Evolutionary conservation across 768 basidiomycete genomes (phyloP), one percentile per base, ranked within the genome.

Genomic region (Lactarius akahatsu): DNA sequence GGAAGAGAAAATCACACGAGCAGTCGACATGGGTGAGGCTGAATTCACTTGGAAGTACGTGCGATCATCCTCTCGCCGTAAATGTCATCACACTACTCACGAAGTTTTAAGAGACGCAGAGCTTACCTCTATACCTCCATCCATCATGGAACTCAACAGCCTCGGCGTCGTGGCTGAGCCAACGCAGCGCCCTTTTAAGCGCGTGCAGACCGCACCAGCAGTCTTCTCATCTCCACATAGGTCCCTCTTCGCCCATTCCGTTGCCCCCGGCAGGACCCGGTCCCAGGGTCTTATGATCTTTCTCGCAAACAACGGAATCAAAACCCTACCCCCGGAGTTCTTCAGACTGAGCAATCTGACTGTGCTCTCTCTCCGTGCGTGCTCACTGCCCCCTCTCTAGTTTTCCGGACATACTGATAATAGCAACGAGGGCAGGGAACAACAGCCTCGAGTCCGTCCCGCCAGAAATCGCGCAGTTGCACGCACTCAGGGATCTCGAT

Each of bases 271-370:
- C 40, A 50, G 52, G 18, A 55, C 62, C n/a, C 50, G 41, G 20
- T 55, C 62, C 15, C 57, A 63, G 9, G 69, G 67, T 30, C 28
- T 70, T 47, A 58, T 69, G 67, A 26, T 70, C 20, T 70, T 69
- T 40, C 45, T 70, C 11, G 69, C 68, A 6, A 61, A 69, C 23
- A 70, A 70, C 36, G 45, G 57, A n/a, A 69, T 70, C 40, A 52
- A 32, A 38, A 20, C 23, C 45, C 67, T 70, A 5, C 69, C 69
- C 2, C 26, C 34, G 13, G 68, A 70, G 38, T 64, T 70, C 23
- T 70, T 70, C 54, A 59, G 47, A n/a, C 32, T 70, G 52, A 65
- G 62, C 20, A 70, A 70, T 40, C 23, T 70, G 26, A 69, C 68
- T 7, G 67, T 70, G 6, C 67, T 69, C 13, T 65, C 62, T 43